Evolutionary conservation across 2,329 filamentous ascomycete species (phyloP), one percentile per base, ranked within the genome.

Genomic region (Fusarium sp.): DNA sequence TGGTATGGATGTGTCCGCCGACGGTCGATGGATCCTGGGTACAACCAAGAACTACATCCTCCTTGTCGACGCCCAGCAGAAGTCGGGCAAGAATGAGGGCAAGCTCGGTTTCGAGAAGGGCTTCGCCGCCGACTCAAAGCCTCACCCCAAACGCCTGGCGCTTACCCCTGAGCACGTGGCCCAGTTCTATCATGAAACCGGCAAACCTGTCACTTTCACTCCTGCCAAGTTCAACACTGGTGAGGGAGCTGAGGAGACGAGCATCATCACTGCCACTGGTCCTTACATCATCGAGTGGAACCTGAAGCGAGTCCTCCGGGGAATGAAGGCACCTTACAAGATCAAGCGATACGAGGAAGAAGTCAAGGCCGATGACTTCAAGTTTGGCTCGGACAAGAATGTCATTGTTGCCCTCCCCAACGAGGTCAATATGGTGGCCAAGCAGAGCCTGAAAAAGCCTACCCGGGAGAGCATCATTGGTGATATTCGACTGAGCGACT

Each of bases 351-450:
- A 99, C 78, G 87, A 89, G 1, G 96, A 99, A 75, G 91, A 97
- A 69, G 93, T 99, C 77, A 97, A 96, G 85, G 96, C 96, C 4
- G 96, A 99, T 79, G 97, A 99, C 79, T 99, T 99, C 89, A 93
- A 96, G 75, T 99, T 93, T 76, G 95, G 95, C 50, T 94, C 91
- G 5, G 96, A 99, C 80, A 97, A 97, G 87, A 97, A 97, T 75
- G 93, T 99, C 74, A 97, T 99, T 75, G 95, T 99, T 34, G 96
- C 96, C 1, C 83, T 99, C 69, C 94, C 96, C 2, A 97, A 99
- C 77, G 94, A 98, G 79, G 96, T 99, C 72, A 96, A 97, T 80
- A 98, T 98, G 94, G 93, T 99, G 11, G 91, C 90, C 49, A 94
- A 95, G 80, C 87, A 91, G 73, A 90, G 89, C 62, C 87, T 99